Percentiles rank a stretch among this genome's conserved stretches.
Conservation (phyloP, 345 rosid genomes). For the Trapa bicornis region DNA sequence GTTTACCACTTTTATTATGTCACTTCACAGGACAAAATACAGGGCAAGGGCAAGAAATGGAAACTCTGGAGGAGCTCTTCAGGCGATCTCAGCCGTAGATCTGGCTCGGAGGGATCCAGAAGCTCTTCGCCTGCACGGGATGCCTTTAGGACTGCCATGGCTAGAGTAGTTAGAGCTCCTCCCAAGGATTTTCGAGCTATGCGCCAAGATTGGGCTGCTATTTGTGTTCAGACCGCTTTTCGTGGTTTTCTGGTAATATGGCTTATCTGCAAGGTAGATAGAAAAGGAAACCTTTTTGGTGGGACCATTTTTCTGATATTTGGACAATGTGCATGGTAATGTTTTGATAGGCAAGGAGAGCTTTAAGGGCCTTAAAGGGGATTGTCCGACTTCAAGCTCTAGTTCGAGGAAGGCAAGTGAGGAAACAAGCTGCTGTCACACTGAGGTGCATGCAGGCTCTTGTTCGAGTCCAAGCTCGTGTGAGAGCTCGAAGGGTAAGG, state of each 20-base stretch:
- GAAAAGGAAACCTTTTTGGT: background rate
- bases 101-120: constrained; percentile 40
- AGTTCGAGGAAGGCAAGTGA: constrained; percentile 83
- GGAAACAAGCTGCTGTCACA: constrained; percentile 96
- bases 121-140: constrained; percentile 26
- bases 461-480: constrained; percentile 88
- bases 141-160: constrained; percentile 62
- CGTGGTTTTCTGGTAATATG: constrained; percentile 73
- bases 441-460: constrained; percentile 97
- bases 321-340: background rate
- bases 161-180: constrained; percentile 70
- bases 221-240: constrained; percentile 83
- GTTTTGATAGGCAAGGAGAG: constrained; percentile 62
- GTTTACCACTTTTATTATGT: background rate
- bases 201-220: constrained; percentile 87
- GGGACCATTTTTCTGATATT: too few relatives aligned
- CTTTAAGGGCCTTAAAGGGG: constrained; percentile 78
- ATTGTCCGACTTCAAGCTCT: constrained; percentile 90
- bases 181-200: constrained; percentile 74
- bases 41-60: constrained; percentile 59
- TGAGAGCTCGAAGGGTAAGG: constrained; percentile 82
- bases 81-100: constrained; percentile 34
- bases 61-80: constrained; percentile 70
- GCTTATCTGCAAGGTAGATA: background rate
- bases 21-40: constrained; percentile 27